Percentiles rank a stretch among this genome's conserved stretches.
phyloP scores from a whole-genome alignment of 2,329 filamentous ascomycete species.

The Pseudogymnoascus sp. region DNA sequence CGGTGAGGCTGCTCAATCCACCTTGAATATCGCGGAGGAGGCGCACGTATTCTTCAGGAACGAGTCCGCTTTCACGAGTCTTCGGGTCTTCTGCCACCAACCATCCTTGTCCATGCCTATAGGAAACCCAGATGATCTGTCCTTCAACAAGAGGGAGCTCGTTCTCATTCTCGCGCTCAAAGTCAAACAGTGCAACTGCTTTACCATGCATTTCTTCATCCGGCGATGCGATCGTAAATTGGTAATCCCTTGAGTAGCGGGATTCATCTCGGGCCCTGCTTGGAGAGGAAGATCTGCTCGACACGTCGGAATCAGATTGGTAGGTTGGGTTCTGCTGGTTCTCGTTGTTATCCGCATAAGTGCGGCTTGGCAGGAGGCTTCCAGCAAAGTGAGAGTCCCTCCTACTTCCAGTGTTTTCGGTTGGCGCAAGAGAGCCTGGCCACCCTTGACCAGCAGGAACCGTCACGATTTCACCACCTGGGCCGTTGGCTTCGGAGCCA shows the following conservation, averaged over 20 bases:
- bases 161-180: constrained; percentile 91
- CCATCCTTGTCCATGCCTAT: constrained; percentile 94
- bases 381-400: constrained; percentile 48
- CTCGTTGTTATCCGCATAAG: constrained; percentile 32
- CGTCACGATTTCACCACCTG: constrained; percentile 72
- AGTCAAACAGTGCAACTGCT: constrained; percentile 90
- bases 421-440: constrained; percentile 13
- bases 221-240: constrained; percentile 88
- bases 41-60: constrained; percentile 93
- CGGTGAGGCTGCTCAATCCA: constrained; percentile 66
- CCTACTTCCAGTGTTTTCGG: constrained; percentile 38
- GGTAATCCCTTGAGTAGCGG: constrained; percentile 82
- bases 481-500: constrained; percentile 61
- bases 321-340: constrained; percentile 30
- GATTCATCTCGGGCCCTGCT: constrained; percentile 57
- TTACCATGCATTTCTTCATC: constrained; percentile 98
- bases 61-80: constrained; percentile 86
- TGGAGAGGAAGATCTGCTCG: constrained; percentile 51
- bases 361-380: constrained; percentile 32
- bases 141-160: constrained; percentile 88
- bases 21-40: constrained; percentile 89
- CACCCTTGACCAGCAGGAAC: constrained; percentile 57
- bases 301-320: constrained; percentile 48
- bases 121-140: constrained; percentile 93
- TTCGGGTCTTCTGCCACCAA: constrained; percentile 92